phyloP scores from a whole-genome alignment of 164 flowering plant genomes.

The Annona squamosa region DNA sequence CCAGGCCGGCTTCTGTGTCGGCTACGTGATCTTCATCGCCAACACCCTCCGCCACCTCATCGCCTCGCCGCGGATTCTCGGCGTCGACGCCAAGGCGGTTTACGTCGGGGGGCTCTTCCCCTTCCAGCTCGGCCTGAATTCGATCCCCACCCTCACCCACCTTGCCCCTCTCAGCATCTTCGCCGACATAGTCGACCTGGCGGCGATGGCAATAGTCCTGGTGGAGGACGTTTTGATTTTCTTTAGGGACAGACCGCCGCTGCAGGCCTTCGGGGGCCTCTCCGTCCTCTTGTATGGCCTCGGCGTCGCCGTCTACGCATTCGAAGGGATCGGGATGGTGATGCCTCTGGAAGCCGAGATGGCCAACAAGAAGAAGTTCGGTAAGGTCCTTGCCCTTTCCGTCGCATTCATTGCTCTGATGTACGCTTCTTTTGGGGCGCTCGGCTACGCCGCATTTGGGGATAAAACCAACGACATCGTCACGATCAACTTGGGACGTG shows the following conservation, averaged over 20 bases:
- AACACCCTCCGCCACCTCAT: slow-evolving; percentile 48
- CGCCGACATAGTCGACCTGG: slow-evolving; percentile 82
- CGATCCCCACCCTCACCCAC: slow-evolving; percentile 70
- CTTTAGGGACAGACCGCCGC: slow-evolving; percentile 21
- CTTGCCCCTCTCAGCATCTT: slow-evolving; percentile 89
- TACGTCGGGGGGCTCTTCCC: slow-evolving; percentile 65
- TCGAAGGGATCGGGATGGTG: slow-evolving; percentile 86
- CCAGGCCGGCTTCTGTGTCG: slow-evolving; percentile 53
- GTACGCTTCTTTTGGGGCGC: slow-evolving; percentile 60
- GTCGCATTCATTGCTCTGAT: slow-evolving; percentile 56
- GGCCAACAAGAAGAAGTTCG: slow-evolving; percentile 51
- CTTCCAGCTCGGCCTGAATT: slow-evolving; percentile 79
- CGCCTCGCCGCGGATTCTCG: slow-evolving; percentile 9
- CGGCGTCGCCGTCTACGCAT: slow-evolving; percentile 75
- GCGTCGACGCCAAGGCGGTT: slow-evolving; percentile 27
- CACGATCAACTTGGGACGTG: slow-evolving; percentile 65
- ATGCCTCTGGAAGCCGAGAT: slow-evolving; percentile 75
- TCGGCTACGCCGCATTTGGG: slow-evolving; percentile 90
- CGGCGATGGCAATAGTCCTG: slow-evolving; percentile 80
- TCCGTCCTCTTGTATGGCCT: slow-evolving; percentile 61
- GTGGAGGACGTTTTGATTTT: slow-evolving; percentile 50
- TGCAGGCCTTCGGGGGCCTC: slow-evolving; percentile 55
- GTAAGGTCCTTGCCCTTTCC: slow-evolving; percentile 40
- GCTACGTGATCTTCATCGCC: slow-evolving; percentile 46
- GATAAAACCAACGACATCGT: slow-evolving; percentile 67